Percentiles rank a stretch among this genome's conserved stretches.
Evolutionary conservation across 768 basidiomycete species (phyloP).

Genomic region (Phaffia tasmanica): DNA sequence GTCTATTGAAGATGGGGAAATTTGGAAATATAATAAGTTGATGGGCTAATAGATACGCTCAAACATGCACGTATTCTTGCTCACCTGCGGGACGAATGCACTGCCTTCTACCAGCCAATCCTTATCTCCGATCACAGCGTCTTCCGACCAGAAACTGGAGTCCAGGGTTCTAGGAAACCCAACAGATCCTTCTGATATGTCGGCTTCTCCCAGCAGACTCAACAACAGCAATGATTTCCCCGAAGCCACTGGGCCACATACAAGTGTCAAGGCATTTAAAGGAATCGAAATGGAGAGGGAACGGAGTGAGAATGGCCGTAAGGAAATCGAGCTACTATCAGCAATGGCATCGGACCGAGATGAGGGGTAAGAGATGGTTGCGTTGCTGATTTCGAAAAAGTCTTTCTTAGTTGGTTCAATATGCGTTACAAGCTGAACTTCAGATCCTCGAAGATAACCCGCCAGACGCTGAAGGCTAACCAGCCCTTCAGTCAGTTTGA

Average conservation of each 20-base stretch:
- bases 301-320: constrained; percentile 61
- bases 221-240: constrained; percentile 79
- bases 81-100: constrained; percentile 17
- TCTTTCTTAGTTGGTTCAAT: constrained; percentile 50
- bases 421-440: constrained; percentile 55
- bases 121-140: constrained; percentile 31
- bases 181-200: constrained; percentile 39
- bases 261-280: constrained; percentile 60
- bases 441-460: constrained; percentile 66
- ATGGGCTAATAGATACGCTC: background rate
- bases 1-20: constrained; percentile 69
- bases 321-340: constrained; percentile 59
- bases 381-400: constrained; percentile 51
- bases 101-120: constrained; percentile 5
- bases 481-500: constrained; percentile 72
- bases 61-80: no score
- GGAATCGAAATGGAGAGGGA: constrained; percentile 72
- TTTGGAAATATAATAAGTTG: constrained; percentile 28
- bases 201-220: constrained; percentile 77
- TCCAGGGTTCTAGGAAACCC: constrained; percentile 9
- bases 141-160: constrained; percentile 49
- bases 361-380: constrained; percentile 37
- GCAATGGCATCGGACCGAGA: constrained; percentile 36
- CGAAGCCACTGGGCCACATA: constrained; percentile 79
- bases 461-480: constrained; percentile 84